Base-by-base conservation (phyloP, 805 yeast species). In the Peterozyma xylosa region DNA sequence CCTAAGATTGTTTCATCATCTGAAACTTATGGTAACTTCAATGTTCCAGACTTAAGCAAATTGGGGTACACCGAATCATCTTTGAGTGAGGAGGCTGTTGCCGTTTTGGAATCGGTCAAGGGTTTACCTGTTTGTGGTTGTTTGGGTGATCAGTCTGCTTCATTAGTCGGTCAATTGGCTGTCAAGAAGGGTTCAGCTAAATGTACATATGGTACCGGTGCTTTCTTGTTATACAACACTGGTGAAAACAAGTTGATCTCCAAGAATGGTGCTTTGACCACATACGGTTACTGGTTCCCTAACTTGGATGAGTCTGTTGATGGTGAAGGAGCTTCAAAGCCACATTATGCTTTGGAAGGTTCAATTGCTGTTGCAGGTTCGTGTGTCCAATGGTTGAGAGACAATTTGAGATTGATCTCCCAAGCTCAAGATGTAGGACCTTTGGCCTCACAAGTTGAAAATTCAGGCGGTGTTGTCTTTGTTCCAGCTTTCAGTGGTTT, bases 281-380 rank as follows among this genome's bases (percentile, higher is more conserved):
- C 97, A 1, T 75, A 89, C 42, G 96, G 91, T 2, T 91, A 76
- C 68, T 87, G 96, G 86, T 85, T 90, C 66, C 91, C 93, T 35
- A 70, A 72, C 43, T 62, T 84, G 46, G 75, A 76, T 13, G 70
- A 67, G 17, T 61, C 55, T 27, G 54, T 51, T 7, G 66, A 62
- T 42, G 66, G 66, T 9, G 60, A 56, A 35, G 57, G 55, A 11
- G 63, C 64, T 45, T 62, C 67, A 47, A 63, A 65, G 2, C 95
- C 96, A 5, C 88, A 84, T 51, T 90, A 78, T 64, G 96, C 96
- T 11, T 68, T 90, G 42, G 98, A 90, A 66, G 98, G 98, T 42
- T 88, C 96, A 7, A 86, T 91, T 55, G 95, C 97, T 3, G 97
- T 89, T 43, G 96, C 96, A 17, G 97, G 98, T 30, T 81, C 95